Base-by-base conservation (phyloP, 2,329 filamentous ascomycete genomes). In the Sarocladiaceae sp. region DNA sequence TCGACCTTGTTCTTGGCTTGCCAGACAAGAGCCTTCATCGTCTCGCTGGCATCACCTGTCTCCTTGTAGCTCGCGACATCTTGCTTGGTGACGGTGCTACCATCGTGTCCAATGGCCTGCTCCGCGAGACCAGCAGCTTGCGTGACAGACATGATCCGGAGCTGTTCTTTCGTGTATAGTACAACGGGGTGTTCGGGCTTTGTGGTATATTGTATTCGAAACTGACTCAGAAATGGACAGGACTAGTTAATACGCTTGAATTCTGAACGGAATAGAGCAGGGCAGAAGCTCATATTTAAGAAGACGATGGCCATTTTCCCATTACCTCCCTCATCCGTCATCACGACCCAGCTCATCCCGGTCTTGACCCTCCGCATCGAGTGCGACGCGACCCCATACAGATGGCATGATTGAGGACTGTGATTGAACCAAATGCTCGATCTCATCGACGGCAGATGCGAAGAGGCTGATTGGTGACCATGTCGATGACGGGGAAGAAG, bases 21-120 rank as follows among this genome's bases (percentile, higher is more conserved):
- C 88, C 88, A 95, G 2, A 76, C 77, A 12, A 94, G 65, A 0
- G 88, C 89, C 61, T 87, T 84, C 85, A 95, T 93, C 13, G 65
- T 83, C 54, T 81, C 75, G 4, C 61, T 66, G 3, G 62, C 65
- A 47, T 83, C 70, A 4, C 68, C 68, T 2, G 64, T 53, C 20
- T 56, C 33, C 18, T 48, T 44, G 46, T 84, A 85, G 51, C 82
- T 82, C 48, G 76, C 68, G 39, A 91, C 69, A 56, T 93, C 81
- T 50, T 91, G 86, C 13, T 72, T 66, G 1, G 79, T 85, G 43
- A 74, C 69, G 15, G 80, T 73, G 54, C 82, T 83, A 53, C 76
- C 72, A 52, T 68, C 74, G 57, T 90, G 84, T 42, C 85, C 85
- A 39, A 90, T 58, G 41, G 64, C 65, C 66, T 83, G 78, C 58